phyloP scores from a whole-genome alignment of 345 rosid genomes.

The Adansonia digitata region DNA sequence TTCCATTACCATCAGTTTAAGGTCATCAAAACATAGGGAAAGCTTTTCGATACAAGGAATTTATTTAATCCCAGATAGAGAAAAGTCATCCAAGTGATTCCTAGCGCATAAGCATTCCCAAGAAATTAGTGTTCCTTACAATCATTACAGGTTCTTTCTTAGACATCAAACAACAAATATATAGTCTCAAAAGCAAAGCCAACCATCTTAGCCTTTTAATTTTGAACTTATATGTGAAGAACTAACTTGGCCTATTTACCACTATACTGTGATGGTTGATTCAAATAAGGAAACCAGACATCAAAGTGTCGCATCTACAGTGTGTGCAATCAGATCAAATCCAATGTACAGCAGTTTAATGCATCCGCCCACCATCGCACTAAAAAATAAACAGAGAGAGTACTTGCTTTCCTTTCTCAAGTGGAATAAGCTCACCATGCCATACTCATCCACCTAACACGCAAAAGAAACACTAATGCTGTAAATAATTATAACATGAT shows the following conservation, averaged over 20 bases:
- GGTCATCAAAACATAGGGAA: not conserved
- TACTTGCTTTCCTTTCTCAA: slow-evolving; percentile 75
- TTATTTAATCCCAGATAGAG: not conserved
- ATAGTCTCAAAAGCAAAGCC: not conserved
- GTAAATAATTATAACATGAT: not conserved
- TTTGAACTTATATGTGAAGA: not conserved
- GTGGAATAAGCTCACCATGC: slow-evolving; percentile 88
- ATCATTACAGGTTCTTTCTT: not conserved
- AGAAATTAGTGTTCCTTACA: not conserved
- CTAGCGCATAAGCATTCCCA: not conserved
- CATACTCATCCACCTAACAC: slow-evolving; percentile 68
- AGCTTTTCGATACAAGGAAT: not conserved
- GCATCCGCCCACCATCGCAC: not conserved
- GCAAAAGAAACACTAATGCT: not conserved
- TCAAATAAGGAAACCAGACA: not conserved
- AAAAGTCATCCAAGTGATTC: not conserved
- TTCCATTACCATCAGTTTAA: not conserved
- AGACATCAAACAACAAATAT: not conserved
- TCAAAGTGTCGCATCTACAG: not conserved
- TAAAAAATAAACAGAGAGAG: not conserved
- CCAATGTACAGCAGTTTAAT: not conserved
- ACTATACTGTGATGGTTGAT: not conserved
- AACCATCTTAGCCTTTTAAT: not conserved
- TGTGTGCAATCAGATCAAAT: not conserved
- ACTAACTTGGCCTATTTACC: not conserved